Evolutionary conservation across 768 basidiomycete genomes (phyloP).

Genomic region (Termitomyces sp.): DNA sequence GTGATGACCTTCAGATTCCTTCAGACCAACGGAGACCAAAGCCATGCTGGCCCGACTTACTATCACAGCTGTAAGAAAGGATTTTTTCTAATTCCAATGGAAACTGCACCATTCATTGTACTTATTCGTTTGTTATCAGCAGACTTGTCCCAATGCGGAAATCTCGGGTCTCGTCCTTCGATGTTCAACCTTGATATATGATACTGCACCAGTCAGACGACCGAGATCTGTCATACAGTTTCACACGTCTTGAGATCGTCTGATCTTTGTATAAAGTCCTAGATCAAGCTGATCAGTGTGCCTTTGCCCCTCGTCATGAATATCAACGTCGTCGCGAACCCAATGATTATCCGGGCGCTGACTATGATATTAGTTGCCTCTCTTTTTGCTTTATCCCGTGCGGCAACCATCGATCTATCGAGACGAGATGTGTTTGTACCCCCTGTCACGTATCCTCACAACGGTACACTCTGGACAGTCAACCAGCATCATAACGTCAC

Average conservation of each 20-base stretch:
- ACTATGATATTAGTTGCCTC: conserved; percentile 9
- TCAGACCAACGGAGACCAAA: neutral
- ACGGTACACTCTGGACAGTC: conserved; percentile 34
- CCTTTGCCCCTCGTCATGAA: neutral
- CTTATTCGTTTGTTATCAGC: neutral
- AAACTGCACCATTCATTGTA: neutral
- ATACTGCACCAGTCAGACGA: conserved; percentile 9
- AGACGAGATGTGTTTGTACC: conserved; percentile 41
- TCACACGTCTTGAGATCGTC: neutral
- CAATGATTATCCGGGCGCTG: neutral
- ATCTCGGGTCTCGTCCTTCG: neutral
- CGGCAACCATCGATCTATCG: neutral
- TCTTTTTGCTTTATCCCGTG: conserved; percentile 2
- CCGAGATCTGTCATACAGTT: neutral
- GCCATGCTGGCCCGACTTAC: neutral
- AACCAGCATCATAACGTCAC: conserved; percentile 35
- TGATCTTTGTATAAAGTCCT: neutral
- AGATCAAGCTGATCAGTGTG: neutral
- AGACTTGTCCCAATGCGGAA: neutral
- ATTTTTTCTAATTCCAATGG: neutral
- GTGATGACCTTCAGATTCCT: too few species aligned
- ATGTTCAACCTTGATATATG: neutral
- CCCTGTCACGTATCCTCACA: conserved; percentile 29
- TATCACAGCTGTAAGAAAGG: neutral
- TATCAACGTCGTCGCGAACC: neutral